Evolutionary conservation across 2,329 filamentous ascomycete species (phyloP).

Genomic region (Colletotrichum liriopes): DNA sequence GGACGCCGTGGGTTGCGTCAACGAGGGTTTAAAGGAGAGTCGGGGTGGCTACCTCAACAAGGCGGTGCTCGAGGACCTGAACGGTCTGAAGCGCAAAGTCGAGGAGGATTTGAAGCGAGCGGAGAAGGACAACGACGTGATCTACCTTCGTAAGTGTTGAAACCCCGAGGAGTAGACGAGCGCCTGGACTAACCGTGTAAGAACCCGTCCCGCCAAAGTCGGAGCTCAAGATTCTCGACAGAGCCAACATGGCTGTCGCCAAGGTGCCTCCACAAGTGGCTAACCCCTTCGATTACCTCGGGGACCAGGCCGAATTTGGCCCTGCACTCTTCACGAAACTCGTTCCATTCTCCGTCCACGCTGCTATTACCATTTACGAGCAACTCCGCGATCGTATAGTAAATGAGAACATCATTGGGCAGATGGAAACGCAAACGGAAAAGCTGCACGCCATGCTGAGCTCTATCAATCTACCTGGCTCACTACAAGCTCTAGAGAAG

Average conservation of each 20-base stretch:
- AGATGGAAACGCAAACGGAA: slow-evolving; percentile 86
- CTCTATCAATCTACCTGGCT: slow-evolving; percentile 90
- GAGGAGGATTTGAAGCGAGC: slow-evolving; percentile 91
- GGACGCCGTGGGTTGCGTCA: slow-evolving; percentile 87
- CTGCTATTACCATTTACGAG: slow-evolving; percentile 95
- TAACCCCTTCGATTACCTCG: slow-evolving; percentile 84
- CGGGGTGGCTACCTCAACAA: slow-evolving; percentile 83
- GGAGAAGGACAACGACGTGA: slow-evolving; percentile 96
- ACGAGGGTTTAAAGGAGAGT: slow-evolving; percentile 88
- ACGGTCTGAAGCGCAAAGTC: slow-evolving; percentile 85
- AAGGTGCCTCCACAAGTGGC: slow-evolving; percentile 86
- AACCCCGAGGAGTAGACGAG: neutral
- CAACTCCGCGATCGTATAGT: slow-evolving; percentile 92
- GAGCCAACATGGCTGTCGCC: slow-evolving; percentile 89
- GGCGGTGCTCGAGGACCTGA: slow-evolving; percentile 84
- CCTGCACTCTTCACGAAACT: slow-evolving; percentile 90
- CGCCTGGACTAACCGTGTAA: slow-evolving; percentile 54
- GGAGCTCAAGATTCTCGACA: slow-evolving; percentile 87
- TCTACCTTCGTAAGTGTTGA: slow-evolving; percentile 80
- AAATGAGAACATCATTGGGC: slow-evolving; percentile 87
- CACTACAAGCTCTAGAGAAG: slow-evolving; percentile 94
- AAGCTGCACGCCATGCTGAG: slow-evolving; percentile 85
- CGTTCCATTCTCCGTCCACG: slow-evolving; percentile 95
- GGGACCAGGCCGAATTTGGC: slow-evolving; percentile 85
- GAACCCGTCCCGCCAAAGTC: slow-evolving; percentile 88